A percentile compares a stretch with the other conserved stretches of the same genome.
Conservation (phyloP, 2,329 filamentous ascomycete genomes). For the Calonectria honghensis region DNA sequence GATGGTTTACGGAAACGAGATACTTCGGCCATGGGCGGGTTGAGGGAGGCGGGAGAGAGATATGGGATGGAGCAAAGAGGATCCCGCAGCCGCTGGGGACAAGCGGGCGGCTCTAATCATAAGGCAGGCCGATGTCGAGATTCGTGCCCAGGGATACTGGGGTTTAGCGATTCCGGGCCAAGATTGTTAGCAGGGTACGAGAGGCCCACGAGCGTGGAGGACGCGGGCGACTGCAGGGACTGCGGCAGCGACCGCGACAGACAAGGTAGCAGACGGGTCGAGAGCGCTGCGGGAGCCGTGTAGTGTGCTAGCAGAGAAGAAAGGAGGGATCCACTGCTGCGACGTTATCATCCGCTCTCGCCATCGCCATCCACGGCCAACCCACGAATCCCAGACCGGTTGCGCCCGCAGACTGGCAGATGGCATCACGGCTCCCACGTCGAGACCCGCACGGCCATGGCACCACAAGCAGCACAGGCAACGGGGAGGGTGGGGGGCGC, state of each 20-base stretch:
- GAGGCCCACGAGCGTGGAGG: constrained; percentile 35
- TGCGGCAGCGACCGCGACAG: constrained; percentile 9
- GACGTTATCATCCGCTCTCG: constrained; percentile 54
- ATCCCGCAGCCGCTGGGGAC: constrained; percentile 40
- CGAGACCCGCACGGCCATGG: constrained; percentile 54
- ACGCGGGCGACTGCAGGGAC: constrained; percentile 26
- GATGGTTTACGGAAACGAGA: constrained; percentile 47
- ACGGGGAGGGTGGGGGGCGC: constrained; percentile 49
- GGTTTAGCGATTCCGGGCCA: constrained; percentile 50
- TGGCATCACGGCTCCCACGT: constrained; percentile 58
- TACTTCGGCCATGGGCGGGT: constrained; percentile 55
- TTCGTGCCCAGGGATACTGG: constrained; percentile 55
- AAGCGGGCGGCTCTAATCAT: constrained; percentile 55
- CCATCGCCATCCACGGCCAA: constrained; percentile 49
- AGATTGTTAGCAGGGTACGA: constrained; percentile 50
- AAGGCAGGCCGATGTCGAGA: constrained; percentile 57
- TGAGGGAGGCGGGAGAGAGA: constrained; percentile 48
- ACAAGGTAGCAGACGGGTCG: constrained; percentile 23
- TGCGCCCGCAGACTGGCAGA: constrained; percentile 56
- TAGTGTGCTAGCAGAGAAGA: constrained; percentile 45
- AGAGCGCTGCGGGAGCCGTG: constrained; percentile 22
- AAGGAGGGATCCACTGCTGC: constrained; percentile 47
- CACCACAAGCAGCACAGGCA: constrained; percentile 50
- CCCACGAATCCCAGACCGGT: constrained; percentile 55
- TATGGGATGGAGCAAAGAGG: constrained; percentile 47